Evolutionary conservation across 2,329 filamentous ascomycete species (phyloP).

Genomic region (Aureobasidium pullulans): DNA sequence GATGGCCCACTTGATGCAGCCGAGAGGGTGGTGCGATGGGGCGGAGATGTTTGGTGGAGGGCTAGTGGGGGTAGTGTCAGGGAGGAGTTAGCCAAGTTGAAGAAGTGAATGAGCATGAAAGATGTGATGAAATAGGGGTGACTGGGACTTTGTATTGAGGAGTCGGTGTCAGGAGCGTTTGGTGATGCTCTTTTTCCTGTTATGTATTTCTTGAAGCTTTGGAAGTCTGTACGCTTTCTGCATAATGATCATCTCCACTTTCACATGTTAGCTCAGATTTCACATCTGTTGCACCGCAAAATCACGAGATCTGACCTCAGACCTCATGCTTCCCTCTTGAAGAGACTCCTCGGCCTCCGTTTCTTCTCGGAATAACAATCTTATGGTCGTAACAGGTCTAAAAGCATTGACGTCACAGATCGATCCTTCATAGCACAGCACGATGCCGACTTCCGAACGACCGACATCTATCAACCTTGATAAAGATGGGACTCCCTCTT

Average conservation of each 20-base stretch:
- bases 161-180: not conserved
- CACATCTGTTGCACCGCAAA: not conserved
- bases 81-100: conserved; percentile 32
- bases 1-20: conserved; percentile 71
- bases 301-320: no score
- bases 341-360: no score
- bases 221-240: no score
- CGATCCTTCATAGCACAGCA: no score
- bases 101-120: not conserved
- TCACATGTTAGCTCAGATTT: not conserved
- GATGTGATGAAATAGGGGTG: not conserved
- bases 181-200: not conserved
- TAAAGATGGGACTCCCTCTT: no score
- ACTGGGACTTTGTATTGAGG: not conserved
- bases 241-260: conserved; percentile 2
- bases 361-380: no score
- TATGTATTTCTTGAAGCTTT: not conserved
- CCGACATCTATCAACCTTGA: no score
- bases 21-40: conserved; percentile 81
- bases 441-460: no score
- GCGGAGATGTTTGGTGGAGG: conserved; percentile 88
- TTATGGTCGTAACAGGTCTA: no score
- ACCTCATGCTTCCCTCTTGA: no score
- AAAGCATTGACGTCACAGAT: no score
- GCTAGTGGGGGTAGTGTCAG: conserved; percentile 66